A percentile compares a stretch with the other conserved stretches of the same genome.
Conservation (phyloP, 805 yeast genomes). For the Candida morakotiae region DNA sequence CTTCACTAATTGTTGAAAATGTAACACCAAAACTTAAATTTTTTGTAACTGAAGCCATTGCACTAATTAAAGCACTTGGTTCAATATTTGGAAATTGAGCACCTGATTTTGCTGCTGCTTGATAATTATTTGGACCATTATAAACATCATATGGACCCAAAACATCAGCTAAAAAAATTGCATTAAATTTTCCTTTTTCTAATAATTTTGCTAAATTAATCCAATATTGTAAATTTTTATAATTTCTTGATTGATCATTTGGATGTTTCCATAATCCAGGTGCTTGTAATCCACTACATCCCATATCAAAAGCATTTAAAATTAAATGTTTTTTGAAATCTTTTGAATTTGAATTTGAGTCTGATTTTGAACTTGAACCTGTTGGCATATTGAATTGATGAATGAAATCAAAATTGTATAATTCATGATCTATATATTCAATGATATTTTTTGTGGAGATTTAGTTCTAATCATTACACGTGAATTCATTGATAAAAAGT, state of each 20-base stretch:
- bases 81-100: conserved; percentile 37
- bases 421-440: too few species aligned
- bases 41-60: conserved; percentile 42
- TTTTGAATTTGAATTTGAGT: background rate
- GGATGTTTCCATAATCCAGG: conserved; percentile 39
- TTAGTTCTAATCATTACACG: background rate
- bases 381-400: too few species aligned
- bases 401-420: too few species aligned
- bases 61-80: conserved; percentile 34
- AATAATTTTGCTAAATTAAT: conserved; percentile 31
- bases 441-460: too few species aligned
- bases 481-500: background rate
- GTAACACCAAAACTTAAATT: conserved; percentile 39
- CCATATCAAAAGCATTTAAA: conserved; percentile 37
- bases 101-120: conserved; percentile 29
- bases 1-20: conserved; percentile 39
- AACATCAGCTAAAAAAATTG: conserved; percentile 38
- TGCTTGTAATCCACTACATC: conserved; percentile 17
- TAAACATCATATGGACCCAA: conserved; percentile 39
- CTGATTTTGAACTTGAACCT: too few species aligned
- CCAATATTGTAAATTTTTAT: conserved; percentile 26
- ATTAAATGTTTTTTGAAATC: conserved; percentile 16
- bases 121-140: conserved; percentile 35
- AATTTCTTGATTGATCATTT: conserved; percentile 25
- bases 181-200: conserved; percentile 37